These are phyloP conservation scores for Lecanosticta acicola DNA, from an alignment of 2,329 filamentous ascomycete species.

Conservation along the genomic window DNA sequence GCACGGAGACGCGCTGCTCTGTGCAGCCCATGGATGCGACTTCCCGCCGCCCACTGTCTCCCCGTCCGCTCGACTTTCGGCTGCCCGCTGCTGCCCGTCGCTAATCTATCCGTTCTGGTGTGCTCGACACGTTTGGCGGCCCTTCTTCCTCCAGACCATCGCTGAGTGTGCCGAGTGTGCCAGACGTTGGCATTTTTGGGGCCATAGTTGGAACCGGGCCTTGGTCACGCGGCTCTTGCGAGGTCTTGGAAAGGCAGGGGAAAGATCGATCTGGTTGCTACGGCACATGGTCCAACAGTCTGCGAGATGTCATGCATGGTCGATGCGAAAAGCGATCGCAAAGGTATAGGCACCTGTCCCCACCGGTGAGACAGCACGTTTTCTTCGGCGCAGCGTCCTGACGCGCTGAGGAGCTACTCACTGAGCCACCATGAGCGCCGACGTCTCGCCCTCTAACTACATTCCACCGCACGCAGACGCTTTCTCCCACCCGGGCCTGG, in stretches of 20 bases:
- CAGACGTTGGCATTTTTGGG: constrained; percentile 1
- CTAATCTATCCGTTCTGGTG: constrained; percentile 19
- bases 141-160: constrained; percentile 10
- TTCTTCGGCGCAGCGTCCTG: constrained; percentile 13
- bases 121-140: constrained; percentile 15
- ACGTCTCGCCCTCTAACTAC: constrained; percentile 20
- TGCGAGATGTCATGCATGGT: constrained; percentile 29
- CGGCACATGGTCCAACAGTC: constrained; percentile 12
- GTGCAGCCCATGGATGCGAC: constrained; percentile 6
- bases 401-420: constrained; percentile 5
- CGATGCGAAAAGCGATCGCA: constrained; percentile 29
- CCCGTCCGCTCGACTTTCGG: constrained; percentile 10
- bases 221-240: constrained; percentile 13
- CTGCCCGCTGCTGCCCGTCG: constrained; percentile 12
- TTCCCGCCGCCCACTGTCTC: constrained; percentile 7
- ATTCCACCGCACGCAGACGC: constrained; percentile 14
- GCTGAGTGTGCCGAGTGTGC: constrained; percentile 4
- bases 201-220: neutral
- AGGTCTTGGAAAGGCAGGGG: constrained; percentile 4
- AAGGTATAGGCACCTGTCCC: constrained; percentile 33
- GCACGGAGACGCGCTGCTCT: constrained; percentile 5
- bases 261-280: constrained; percentile 7
- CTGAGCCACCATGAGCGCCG: constrained; percentile 27
- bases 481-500: constrained; percentile 8
- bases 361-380: constrained; percentile 26